Percentiles rank a stretch among this genome's conserved stretches.
phyloP scores from a whole-genome alignment of 1,284 basidiomycete genomes.

The Melampsora americana region DNA sequence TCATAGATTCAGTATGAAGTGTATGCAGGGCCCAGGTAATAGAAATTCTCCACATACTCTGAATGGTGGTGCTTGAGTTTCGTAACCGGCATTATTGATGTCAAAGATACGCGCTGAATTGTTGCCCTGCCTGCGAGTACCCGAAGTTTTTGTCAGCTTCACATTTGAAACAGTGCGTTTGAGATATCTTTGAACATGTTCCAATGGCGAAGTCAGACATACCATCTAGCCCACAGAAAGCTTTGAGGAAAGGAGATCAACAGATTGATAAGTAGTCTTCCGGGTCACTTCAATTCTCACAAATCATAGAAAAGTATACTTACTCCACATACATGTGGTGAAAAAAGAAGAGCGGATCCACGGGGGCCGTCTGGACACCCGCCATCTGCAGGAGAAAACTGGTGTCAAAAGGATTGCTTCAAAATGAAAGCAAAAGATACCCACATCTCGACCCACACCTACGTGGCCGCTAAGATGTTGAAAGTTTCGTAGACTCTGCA shows the following conservation, averaged over 20 bases:
- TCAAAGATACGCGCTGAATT: conserved; percentile 35
- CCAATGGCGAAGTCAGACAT: too few species aligned
- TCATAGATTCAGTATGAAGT: background rate
- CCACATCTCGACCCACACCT: conserved; percentile 27
- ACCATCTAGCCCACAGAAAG: conserved; percentile 38
- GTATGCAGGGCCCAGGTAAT: background rate
- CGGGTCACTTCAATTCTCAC: background rate
- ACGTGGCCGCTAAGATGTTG: conserved; percentile 25
- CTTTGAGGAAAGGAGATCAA: background rate
- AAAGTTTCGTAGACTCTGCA: conserved; percentile 11
- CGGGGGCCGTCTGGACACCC: conserved; percentile 34
- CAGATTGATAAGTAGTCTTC: background rate
- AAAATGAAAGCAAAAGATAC: background rate
- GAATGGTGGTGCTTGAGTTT: conserved; percentile 24
- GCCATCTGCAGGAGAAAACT: conserved; percentile 2
- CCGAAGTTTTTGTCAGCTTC: background rate
- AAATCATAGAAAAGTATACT: background rate
- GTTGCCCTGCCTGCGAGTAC: conserved; percentile 15
- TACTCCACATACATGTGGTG: conserved; percentile 38
- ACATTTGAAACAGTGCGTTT: too few species aligned
- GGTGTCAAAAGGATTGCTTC: background rate
- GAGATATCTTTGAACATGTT: background rate
- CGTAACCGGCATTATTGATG: conserved; percentile 23
- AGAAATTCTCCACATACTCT: background rate
- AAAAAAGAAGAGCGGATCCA: conserved; percentile 21